Evolutionary conservation across 257 asterid species (phyloP).

Genomic region (Linaria vulgaris): DNA sequence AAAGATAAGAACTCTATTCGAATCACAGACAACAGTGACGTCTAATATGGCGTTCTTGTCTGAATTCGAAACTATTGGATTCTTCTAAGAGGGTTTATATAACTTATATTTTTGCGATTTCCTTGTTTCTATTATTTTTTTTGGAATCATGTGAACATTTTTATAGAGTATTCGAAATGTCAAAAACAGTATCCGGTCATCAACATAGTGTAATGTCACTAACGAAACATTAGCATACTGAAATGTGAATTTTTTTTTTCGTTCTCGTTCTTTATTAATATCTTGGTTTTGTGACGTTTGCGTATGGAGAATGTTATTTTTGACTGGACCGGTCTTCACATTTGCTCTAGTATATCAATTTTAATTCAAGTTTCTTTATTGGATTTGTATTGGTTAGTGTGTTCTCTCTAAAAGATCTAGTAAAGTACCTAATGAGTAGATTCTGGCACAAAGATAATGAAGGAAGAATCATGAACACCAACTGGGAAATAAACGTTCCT

Average conservation of each 20-base stretch:
- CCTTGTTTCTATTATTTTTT: conserved; percentile 17
- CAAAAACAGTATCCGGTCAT: background rate
- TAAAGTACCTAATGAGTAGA: too few relatives aligned
- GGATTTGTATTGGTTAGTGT: too few relatives aligned
- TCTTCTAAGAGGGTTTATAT: conserved; percentile 25
- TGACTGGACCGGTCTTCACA: background rate
- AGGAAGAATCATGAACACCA: too few relatives aligned
- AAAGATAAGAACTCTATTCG: conserved; percentile 38
- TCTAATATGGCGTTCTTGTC: conserved; percentile 31
- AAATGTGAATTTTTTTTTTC: background rate
- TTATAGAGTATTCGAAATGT: conserved; percentile 5
- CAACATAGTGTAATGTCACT: background rate
- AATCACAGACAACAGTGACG: conserved; percentile 41
- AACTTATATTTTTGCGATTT: conserved; percentile 12
- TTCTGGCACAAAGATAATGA: too few relatives aligned
- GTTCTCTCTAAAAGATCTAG: too few relatives aligned
- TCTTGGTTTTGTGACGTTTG: background rate
- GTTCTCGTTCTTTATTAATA: background rate
- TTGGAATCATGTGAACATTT: conserved; percentile 6
- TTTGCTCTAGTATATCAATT: too few relatives aligned
- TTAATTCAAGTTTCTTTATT: too few relatives aligned
- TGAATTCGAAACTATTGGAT: conserved; percentile 27
- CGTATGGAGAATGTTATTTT: background rate
- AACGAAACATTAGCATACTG: background rate
- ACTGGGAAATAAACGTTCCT: too few relatives aligned